A percentile compares a stretch with the other conserved stretches of the same genome.
phyloP scores from a whole-genome alignment of 306 rosid genomes.

The Lithocarpus polystachyus region DNA sequence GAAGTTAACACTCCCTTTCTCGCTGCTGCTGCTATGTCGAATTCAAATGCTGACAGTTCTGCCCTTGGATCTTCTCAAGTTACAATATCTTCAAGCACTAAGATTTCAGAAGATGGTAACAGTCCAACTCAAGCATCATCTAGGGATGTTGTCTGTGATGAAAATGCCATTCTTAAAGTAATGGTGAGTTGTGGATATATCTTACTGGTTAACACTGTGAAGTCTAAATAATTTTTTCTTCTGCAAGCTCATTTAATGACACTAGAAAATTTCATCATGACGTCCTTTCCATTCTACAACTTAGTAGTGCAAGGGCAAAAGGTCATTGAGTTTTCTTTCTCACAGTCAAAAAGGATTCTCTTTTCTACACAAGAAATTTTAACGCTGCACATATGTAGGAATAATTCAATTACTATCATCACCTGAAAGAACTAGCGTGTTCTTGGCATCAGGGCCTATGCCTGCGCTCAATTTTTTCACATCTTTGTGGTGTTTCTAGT shows the following conservation, averaged over 20 bases:
- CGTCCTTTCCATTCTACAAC: neutral
- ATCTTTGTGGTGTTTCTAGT: neutral
- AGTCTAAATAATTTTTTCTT: neutral
- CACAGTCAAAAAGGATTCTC: neutral
- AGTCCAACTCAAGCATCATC: constrained; percentile 84
- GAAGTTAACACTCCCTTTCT: constrained; percentile 59
- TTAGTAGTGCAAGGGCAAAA: no score
- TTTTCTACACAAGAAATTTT: neutral
- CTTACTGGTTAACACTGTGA: neutral
- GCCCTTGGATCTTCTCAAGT: constrained; percentile 82
- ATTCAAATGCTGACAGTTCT: constrained; percentile 75
- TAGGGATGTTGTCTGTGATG: constrained; percentile 66
- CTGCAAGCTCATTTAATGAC: neutral
- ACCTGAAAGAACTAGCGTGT: neutral
- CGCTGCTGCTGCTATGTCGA: constrained; percentile 43
- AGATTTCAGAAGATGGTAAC: constrained; percentile 80
- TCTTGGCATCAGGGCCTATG: neutral
- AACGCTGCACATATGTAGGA: neutral
- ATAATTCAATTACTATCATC: neutral
- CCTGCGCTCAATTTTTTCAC: neutral
- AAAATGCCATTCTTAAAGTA: constrained; percentile 89
- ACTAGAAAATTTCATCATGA: no score
- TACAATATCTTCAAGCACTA: constrained; percentile 64
- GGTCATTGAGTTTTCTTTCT: neutral
- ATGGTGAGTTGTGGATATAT: constrained; percentile 62